Base-by-base conservation (phyloP, 2,329 filamentous ascomycete species). In the Fusarium coffeatum region DNA sequence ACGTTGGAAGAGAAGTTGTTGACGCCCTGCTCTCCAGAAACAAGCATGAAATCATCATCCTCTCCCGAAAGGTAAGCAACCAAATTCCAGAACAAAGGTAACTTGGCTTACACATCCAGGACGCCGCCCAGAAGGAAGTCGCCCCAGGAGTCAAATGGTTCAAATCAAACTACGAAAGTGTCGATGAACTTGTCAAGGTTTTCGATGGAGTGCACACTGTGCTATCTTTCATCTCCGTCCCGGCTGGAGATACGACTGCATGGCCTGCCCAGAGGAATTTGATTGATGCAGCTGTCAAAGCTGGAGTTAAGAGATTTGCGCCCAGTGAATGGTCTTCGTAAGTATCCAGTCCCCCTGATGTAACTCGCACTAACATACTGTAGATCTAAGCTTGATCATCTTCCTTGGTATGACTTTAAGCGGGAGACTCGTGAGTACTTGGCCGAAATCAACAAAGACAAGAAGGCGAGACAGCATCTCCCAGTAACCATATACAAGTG, bases 221-320 rank as follows among this genome's bases (percentile, higher is more conserved):
- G 6, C 76, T 88, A 1, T 87, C 84, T 4, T 89, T 88, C 69
- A 72, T 87, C 16, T 68, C 80, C 8, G 64, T 78, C 2, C 73
- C 80, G 4, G 71, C 73, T 0, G 79, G 43, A 2, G 55, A 37
- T 2, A 37, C 6, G 10, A 81, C 55, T 71, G 74, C 7, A 72
- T 72, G 6, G 5, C 34, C 8, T 68, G 72, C 32, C 74, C 76
- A 66, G 15, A 20, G 65, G 30, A 75, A 83, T 12, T 78, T 90
- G 55, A 84, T 90, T 32, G 84, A 89, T 43, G 89, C 88, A 1
- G 83, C 87, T 23, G 80, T 88, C 18, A 80, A 81, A 9, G 88
- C 87, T 6, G 87, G 87, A 2, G 87, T 91, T 8, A 84, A 88
- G 71, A 82, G 87, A 8, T 89, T 89, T 78, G 80, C 90, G 15